Base-by-base conservation (phyloP, 768 basidiomycete species). In the Psilocybe azurescens region DNA sequence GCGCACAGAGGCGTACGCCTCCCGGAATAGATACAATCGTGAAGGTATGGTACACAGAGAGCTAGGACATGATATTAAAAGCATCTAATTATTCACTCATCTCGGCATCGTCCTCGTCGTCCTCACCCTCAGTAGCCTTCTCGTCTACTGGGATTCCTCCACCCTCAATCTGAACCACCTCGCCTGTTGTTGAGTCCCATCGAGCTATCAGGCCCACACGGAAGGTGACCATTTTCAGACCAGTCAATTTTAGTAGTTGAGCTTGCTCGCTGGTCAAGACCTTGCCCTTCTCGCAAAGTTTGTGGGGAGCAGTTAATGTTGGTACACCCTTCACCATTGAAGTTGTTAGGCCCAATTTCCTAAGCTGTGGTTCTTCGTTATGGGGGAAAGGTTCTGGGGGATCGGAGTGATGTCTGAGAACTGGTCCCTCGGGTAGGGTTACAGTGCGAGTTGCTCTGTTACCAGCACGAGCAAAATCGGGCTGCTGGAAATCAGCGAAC, bases 331-430 rank as follows among this genome's bases (percentile, higher is more conserved):
- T 87, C 60, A 90, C 86, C 83, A 99, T 85, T 32, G 81, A 85
- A 16, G 96, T 99, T 54, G 87, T 81, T 33, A 99, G 78, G 7
- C 97, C 97, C 38, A 99, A 85, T 74, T 93, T 93, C 58, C 97
- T 88, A 56, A 99, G 82, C 72, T 99, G 97, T 20, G 96, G 95
- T 64, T 99, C 97, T 79, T 99, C 95, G 69, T 95, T 95, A 75
- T 98, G 95, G 39, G 97, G 95, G 75, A 99, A 96, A 2, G 94
- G 91, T 67, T 95, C 90, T 41, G 90, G 86, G 0, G 90, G 91
- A 64, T 91, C 89, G 2, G 91, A 89, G 72, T 91, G 83, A 47
- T 83, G 84, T 64, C 87, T 85, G 89, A 95, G 85, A 58, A 98
- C 86, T 20, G 97, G 94, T 38, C 96, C 96, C 61, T 77, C 85